A percentile compares a stretch with the other conserved stretches of the same genome.
Evolutionary conservation across 2,329 filamentous ascomycete genomes (phyloP).

Genomic region (Graphilbum sp.): DNA sequence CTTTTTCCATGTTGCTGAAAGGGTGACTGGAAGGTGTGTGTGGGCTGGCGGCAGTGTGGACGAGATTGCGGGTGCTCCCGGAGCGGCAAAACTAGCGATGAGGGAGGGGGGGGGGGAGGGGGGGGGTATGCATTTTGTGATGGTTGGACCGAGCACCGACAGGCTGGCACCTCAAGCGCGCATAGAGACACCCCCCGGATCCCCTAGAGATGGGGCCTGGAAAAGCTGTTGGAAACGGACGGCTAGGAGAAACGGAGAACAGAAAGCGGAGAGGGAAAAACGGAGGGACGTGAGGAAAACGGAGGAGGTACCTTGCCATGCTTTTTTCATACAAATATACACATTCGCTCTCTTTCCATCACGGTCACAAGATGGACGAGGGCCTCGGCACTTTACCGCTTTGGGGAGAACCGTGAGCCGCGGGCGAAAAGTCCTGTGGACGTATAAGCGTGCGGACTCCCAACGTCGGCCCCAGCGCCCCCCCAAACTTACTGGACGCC

Average conservation of each 20-base stretch:
- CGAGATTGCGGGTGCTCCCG: background rate
- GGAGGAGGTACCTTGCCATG: background rate
- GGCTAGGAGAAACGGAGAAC: background rate
- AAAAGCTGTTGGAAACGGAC: constrained; percentile 1
- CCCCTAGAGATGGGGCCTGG: background rate
- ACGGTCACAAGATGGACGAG: background rate
- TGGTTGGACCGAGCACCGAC: background rate
- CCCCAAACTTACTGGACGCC: too few species aligned
- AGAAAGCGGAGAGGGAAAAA: background rate
- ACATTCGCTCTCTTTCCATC: too few species aligned
- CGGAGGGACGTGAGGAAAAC: background rate
- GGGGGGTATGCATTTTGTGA: too few species aligned
- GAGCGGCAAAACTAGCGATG: background rate
- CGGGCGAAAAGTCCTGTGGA: background rate
- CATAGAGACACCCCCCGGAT: background rate
- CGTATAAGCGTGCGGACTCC: too few species aligned
- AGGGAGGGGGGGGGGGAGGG: constrained; percentile 8
- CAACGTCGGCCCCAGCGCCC: too few species aligned
- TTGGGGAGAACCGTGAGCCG: background rate
- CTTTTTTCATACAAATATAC: background rate
- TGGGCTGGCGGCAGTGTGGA: background rate
- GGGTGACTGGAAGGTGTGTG: background rate
- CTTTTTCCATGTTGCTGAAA: constrained; percentile 5
- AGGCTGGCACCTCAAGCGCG: background rate
- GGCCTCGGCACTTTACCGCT: background rate